Percentiles rank a stretch among this genome's conserved stretches.
These are phyloP conservation scores for Tuber brumale DNA, from an alignment of 495 filamentous ascomycete genomes.

Conservation along the genomic window DNA sequence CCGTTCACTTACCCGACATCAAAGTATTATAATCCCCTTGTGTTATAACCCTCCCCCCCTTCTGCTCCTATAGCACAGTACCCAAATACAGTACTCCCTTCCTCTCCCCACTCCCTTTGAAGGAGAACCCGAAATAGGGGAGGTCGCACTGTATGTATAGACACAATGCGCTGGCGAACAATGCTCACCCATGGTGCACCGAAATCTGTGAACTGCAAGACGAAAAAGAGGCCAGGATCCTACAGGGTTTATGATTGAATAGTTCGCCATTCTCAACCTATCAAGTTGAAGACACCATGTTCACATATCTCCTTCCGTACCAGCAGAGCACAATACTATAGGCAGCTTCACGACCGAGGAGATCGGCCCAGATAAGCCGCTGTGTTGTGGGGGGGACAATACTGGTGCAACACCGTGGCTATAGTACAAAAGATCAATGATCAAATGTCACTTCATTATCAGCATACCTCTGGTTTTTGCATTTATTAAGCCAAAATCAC, in stretches of 20 bases:
- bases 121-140: not conserved
- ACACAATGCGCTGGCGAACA: constrained; percentile 1
- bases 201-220: not conserved
- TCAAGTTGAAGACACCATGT: not conserved
- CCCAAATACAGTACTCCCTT: no score
- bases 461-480: no score
- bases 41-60: not conserved
- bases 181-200: not conserved
- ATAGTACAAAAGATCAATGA: not conserved
- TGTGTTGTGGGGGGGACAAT: not conserved
- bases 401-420: not conserved
- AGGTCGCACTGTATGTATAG: not conserved
- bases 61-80: not conserved
- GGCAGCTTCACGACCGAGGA: not conserved
- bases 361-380: not conserved
- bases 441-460: not conserved
- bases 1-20: not conserved
- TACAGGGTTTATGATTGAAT: not conserved
- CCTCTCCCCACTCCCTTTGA: not conserved
- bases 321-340: not conserved
- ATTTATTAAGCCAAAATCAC: not conserved
- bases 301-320: not conserved
- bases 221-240: not conserved
- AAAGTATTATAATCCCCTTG: not conserved
- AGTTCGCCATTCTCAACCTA: not conserved